Conservation (phyloP, 179 eudicot species). For the Camellia oleifera region DNA sequence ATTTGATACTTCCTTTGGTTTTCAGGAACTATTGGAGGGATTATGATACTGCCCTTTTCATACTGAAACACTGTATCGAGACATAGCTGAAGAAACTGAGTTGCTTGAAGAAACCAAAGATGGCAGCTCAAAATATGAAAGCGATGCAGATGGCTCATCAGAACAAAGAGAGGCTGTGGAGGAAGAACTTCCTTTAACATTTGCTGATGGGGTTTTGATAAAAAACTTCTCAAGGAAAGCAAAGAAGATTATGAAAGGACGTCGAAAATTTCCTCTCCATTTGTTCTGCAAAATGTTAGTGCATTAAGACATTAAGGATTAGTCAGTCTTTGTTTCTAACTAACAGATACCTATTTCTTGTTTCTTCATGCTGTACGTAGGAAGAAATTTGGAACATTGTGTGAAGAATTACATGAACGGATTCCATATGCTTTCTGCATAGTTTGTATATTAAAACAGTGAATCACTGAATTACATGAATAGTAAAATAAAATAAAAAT, state of each 20-base stretch:
- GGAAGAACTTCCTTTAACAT: slow-evolving; percentile 77
- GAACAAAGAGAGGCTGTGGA: slow-evolving; percentile 36
- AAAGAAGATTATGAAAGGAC: slow-evolving; percentile 20
- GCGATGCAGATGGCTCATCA: slow-evolving; percentile 25
- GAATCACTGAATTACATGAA: too few relatives aligned
- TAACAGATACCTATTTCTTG: background rate
- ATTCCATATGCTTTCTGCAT: too few relatives aligned
- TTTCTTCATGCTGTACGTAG: background rate
- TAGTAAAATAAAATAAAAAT: too few relatives aligned
- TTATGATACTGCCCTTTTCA: slow-evolving; percentile 84
- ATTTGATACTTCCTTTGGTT: background rate
- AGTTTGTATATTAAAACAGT: too few relatives aligned
- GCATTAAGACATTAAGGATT: background rate
- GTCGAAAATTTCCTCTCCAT: background rate
- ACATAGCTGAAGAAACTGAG: slow-evolving; percentile 56
- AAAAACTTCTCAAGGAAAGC: slow-evolving; percentile 42
- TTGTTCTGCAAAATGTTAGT: slow-evolving; percentile 6
- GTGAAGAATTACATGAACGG: background rate
- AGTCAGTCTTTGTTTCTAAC: background rate
- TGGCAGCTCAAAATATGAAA: slow-evolving; percentile 24
- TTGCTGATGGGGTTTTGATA: slow-evolving; percentile 39
- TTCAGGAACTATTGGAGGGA: slow-evolving; percentile 96
- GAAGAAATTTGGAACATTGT: background rate
- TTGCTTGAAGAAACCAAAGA: slow-evolving; percentile 14
- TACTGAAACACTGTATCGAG: slow-evolving; percentile 79